A percentile compares a stretch with the other conserved stretches of the same genome.
Conservation (phyloP, 805 yeast genomes). For the Candida pseudoglaebosa region DNA sequence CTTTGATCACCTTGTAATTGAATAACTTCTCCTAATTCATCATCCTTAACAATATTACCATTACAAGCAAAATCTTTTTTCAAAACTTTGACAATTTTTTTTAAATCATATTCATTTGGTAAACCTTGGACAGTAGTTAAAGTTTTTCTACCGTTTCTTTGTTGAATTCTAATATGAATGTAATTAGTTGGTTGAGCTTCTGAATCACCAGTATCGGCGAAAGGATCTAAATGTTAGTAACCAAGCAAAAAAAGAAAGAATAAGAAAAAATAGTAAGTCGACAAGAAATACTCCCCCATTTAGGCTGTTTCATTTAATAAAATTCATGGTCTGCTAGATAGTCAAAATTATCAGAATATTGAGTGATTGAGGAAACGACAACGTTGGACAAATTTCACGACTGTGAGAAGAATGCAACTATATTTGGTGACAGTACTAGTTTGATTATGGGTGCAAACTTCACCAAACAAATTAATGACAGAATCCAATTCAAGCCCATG, state of each 20-base stretch:
- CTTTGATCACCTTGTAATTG: slow-evolving; percentile 99
- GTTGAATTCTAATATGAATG: slow-evolving; percentile 98
- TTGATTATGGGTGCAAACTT: too few relatives aligned
- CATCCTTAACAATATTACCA: slow-evolving; percentile 96
- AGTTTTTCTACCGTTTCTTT: slow-evolving; percentile 98
- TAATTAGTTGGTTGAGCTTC: slow-evolving; percentile 94
- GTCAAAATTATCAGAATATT: too few relatives aligned
- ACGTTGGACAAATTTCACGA: too few relatives aligned
- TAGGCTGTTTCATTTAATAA: too few relatives aligned
- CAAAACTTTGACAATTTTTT: slow-evolving; percentile 86
- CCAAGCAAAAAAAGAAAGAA: background rate
- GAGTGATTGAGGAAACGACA: too few relatives aligned
- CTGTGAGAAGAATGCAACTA: too few relatives aligned
- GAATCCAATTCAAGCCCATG: too few relatives aligned
- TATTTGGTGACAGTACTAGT: too few relatives aligned
- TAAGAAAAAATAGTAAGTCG: too few relatives aligned
- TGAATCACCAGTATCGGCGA: slow-evolving; percentile 99
- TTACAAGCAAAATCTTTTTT: slow-evolving; percentile 99
- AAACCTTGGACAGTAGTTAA: slow-evolving; percentile 98
- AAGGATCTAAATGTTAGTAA: slow-evolving; percentile 61
- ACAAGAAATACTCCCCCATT: too few relatives aligned
- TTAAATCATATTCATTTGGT: slow-evolving; percentile 90
- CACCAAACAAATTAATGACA: too few relatives aligned
- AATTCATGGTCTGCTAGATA: too few relatives aligned
- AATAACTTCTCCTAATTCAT: slow-evolving; percentile 92